Conservation (phyloP, 2,329 filamentous ascomycete genomes). For the Trichophyton benhamiae region DNA sequence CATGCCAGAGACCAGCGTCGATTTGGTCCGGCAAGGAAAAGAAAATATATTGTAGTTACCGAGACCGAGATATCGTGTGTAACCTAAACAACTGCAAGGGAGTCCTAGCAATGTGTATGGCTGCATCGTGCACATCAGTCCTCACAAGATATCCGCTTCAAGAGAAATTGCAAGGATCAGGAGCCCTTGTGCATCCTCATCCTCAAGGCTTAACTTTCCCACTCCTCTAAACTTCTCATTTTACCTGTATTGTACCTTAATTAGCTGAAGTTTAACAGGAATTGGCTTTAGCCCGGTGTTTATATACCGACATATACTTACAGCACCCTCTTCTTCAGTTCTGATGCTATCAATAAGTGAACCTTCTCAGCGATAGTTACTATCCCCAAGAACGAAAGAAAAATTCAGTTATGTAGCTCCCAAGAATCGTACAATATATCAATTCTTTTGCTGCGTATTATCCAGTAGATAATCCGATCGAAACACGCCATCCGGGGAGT, state of each 20-base stretch:
- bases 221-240: neutral
- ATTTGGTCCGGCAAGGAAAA: neutral
- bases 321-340: neutral
- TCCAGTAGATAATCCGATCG: neutral
- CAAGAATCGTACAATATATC: neutral
- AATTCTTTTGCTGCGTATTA: neutral
- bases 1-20: neutral
- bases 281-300: neutral
- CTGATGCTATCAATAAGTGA: neutral
- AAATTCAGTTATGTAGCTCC: neutral
- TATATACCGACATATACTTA: neutral
- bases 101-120: neutral
- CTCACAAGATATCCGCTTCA: neutral
- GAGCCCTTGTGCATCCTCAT: neutral
- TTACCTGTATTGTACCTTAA: neutral
- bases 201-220: neutral
- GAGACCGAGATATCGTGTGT: neutral
- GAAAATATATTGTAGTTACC: neutral
- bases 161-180: neutral
- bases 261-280: neutral
- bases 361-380: neutral
- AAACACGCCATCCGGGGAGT: neutral
- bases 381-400: neutral
- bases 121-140: neutral
- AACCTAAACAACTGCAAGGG: neutral